Base-by-base conservation (phyloP, 805 yeast genomes). In the Candida namnaoensis region DNA sequence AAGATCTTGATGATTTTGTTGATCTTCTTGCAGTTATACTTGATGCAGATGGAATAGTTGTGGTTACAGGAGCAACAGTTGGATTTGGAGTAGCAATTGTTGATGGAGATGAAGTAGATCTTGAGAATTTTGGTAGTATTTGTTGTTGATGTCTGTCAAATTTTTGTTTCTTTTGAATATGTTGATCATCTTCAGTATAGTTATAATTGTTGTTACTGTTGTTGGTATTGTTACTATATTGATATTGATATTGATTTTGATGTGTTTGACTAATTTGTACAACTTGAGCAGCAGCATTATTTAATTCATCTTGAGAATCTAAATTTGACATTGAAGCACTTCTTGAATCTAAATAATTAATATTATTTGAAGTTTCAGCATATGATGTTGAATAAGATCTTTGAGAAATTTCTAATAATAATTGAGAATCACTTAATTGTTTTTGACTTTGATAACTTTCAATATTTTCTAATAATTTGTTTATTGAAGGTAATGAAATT, bases 381-480 rank as follows among this genome's bases (percentile, higher is more conserved):
- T 33, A 12, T n/a, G 15, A n/a, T n/a, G n/a, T n/a, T 4, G 38
- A 15, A 4, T 32, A 27, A 10, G 23, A 25, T 40, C 49, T 35
- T 40, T 50, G 52, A 5, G 51, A 47, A 39, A 56, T 47, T 37
- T 54, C 52, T 15, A 56, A 39, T 8, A 56, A 35, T 2, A 56
- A 50, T 27, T 54, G 52, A 1, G 60, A 56, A 41, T 56, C 60
- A n/a, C 50, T 49, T 10, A 56, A 46, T 35, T 56, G 49, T 36
- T 54, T n/a, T n/a, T n/a, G n/a, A n/a, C n/a, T n/a, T n/a, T n/a
- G n/a, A n/a, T n/a, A n/a, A n/a, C n/a, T n/a, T n/a, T n/a, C n/a
- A n/a, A 26, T 26, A 7, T 7, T 26, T 26, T 7, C 8, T 26
- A 26, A 7, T 26, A 26, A 7, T 26, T 7, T 26, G 6, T 7